Evolutionary conservation across 176 grass and related monocot species (phyloP), one percentile per base, ranked within the genome.

Genomic region (Carex kokanica): DNA sequence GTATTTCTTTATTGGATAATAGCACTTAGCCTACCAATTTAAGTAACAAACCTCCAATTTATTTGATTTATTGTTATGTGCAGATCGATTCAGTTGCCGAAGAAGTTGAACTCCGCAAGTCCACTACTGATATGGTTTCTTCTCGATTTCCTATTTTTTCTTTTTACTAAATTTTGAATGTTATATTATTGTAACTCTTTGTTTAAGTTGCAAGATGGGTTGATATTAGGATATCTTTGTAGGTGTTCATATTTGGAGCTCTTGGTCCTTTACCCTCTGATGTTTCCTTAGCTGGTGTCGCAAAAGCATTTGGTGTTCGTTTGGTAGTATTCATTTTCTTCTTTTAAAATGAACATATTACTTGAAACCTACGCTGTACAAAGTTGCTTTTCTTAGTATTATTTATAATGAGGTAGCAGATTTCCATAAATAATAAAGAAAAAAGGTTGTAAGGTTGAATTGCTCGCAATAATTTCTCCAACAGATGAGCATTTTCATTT

Each of bases 271-370:
- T 99, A 77, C 88, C 88, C 88, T 99, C 96, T 86, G 96, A 99
- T 79, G 72, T 99, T 91, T 93, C 91, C 70, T 60, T 93, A 75
- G 88, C 93, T 62, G 93, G 96, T 72, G 91, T 99, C 4, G 96
- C 93, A 58, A 99, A 99, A 91, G 90, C 93, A 90, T 99, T 99
- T 93, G 96, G 93, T 90, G 96, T 99, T 83, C 96, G 91, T 82
- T 81, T 99, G 93, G 96, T 99, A 79, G 47, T 80, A 27, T 29
- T 49, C 21, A 54, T 68, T 47, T 64, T 51, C 20, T 49, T 17
- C 59, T 61, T 81, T 63, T 41, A 24, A 63, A 41, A 31, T 81
- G n/a, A 47, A 61, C 18, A 41, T 63, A 41, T 29, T 55, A 56
- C 23, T 78, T 77, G 49, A 55, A 31, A 6, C 8, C 13, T 69